Conservation (phyloP, 1,284 basidiomycete genomes). For the Phenoliferia sp. region DNA sequence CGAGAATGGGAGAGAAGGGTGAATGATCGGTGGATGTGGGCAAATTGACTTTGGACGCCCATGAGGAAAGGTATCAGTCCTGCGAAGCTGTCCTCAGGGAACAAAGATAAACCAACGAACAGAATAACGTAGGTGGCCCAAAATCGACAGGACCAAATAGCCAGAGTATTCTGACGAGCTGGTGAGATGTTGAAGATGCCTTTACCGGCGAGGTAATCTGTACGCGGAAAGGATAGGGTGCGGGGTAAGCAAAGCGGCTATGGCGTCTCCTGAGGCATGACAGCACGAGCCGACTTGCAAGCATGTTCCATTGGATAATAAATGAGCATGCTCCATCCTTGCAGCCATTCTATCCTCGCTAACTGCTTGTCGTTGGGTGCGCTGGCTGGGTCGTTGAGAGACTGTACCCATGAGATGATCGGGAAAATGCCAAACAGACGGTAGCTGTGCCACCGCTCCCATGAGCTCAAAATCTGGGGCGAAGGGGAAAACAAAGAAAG, state of each 20-base stretch:
- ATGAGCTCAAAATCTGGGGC: too few relatives aligned
- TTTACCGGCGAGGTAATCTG: slow-evolving; percentile 59
- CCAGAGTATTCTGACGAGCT: slow-evolving; percentile 48
- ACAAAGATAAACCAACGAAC: slow-evolving; percentile 56
- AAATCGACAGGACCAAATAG: slow-evolving; percentile 66
- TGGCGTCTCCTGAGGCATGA: too few relatives aligned
- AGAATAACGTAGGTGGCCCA: slow-evolving; percentile 70
- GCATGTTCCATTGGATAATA: slow-evolving; percentile 78
- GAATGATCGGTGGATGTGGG: slow-evolving; percentile 29
- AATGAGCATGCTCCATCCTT: slow-evolving; percentile 74
- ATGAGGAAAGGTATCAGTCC: too few relatives aligned
- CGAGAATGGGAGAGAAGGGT: slow-evolving; percentile 41
- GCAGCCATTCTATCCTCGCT: slow-evolving; percentile 61
- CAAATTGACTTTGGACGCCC: slow-evolving; percentile 18
- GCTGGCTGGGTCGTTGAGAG: slow-evolving; percentile 30
- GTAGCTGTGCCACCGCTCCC: slow-evolving; percentile 4
- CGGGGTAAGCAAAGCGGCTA: too few relatives aligned
- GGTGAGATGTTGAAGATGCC: slow-evolving; percentile 49
- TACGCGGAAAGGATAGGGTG: too few relatives aligned
- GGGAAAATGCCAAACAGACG: slow-evolving; percentile 36
- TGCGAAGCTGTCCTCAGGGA: too few relatives aligned
- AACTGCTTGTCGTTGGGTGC: slow-evolving; percentile 46
- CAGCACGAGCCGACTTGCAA: slow-evolving; percentile 36
- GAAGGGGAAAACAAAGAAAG: neutral
- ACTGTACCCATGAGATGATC: slow-evolving; percentile 35